Evolutionary conservation across 2,329 filamentous ascomycete genomes (phyloP).

Genomic region (Lachnellula cervina): DNA sequence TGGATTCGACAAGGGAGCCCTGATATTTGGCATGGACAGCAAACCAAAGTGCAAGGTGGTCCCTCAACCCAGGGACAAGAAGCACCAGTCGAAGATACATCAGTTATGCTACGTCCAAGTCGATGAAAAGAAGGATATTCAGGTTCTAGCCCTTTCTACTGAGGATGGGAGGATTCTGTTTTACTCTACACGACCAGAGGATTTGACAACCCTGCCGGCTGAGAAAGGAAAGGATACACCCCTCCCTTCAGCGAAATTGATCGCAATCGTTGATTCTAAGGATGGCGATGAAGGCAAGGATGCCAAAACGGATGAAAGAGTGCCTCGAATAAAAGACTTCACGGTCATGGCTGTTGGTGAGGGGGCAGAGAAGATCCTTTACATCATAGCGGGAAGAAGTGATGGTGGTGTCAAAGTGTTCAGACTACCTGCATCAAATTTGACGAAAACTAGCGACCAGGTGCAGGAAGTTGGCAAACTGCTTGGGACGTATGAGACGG

Average conservation of each 20-base stretch:
- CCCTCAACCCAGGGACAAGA: slow-evolving; percentile 44
- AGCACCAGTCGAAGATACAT: slow-evolving; percentile 63
- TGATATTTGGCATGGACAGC: slow-evolving; percentile 86
- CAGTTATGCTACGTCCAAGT: slow-evolving; percentile 67
- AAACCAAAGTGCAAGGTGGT: slow-evolving; percentile 71
- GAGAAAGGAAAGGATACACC: slow-evolving; percentile 38
- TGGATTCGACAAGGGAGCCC: slow-evolving; percentile 77
- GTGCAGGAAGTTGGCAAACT: slow-evolving; percentile 42
- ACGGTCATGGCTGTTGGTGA: slow-evolving; percentile 45
- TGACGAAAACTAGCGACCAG: slow-evolving; percentile 32
- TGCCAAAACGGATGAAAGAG: slow-evolving; percentile 62
- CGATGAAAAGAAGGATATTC: slow-evolving; percentile 42
- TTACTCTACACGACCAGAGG: slow-evolving; percentile 61
- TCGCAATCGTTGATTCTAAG: slow-evolving; percentile 76
- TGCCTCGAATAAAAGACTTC: slow-evolving; percentile 84
- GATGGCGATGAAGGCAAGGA: slow-evolving; percentile 49
- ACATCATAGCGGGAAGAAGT: slow-evolving; percentile 73
- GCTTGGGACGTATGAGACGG: slow-evolving; percentile 75
- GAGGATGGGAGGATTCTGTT: slow-evolving; percentile 87
- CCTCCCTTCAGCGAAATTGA: slow-evolving; percentile 56
- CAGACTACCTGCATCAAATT: slow-evolving; percentile 44
- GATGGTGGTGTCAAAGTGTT: slow-evolving; percentile 82
- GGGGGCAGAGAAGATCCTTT: slow-evolving; percentile 38
- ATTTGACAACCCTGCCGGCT: slow-evolving; percentile 35
- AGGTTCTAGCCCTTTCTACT: slow-evolving; percentile 72